Percentiles rank a stretch among this genome's conserved stretches.
These are phyloP conservation scores for Oryza rufipogon DNA, from an alignment of 176 grass and related monocot species.

Conservation along the genomic window DNA sequence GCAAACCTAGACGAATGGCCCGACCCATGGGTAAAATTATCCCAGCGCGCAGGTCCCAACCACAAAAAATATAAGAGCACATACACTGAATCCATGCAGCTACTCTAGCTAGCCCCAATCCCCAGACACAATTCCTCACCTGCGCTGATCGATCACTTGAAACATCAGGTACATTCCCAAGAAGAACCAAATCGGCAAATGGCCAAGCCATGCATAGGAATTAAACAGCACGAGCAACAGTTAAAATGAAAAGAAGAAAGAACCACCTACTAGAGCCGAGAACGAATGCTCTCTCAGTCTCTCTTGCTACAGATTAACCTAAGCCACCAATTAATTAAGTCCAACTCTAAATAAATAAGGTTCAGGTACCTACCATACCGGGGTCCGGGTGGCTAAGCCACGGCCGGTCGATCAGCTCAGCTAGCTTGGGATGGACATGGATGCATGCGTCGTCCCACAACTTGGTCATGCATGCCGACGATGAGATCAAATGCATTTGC, in stretches of 20 bases:
- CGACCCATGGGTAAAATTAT: slow-evolving; percentile 11
- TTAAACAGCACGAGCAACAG: slow-evolving; percentile 37
- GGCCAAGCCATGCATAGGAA: slow-evolving; percentile 37
- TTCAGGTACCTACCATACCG: slow-evolving; percentile 38
- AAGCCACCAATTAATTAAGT: slow-evolving; percentile 3
- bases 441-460: neutral
- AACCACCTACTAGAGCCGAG: slow-evolving; percentile 39
- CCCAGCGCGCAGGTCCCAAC: neutral
- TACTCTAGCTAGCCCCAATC: slow-evolving; percentile 21
- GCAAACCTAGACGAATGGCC: neutral
- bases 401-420: neutral
- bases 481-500: neutral
- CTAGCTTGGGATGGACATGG: slow-evolving; percentile 6
- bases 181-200: slow-evolving; percentile 48
- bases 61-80: slow-evolving; percentile 40
- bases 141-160: slow-evolving; percentile 9
- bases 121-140: slow-evolving; percentile 32
- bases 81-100: slow-evolving; percentile 42
- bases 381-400: neutral
- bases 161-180: slow-evolving; percentile 40
- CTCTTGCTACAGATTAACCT: slow-evolving; percentile 44
- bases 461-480: slow-evolving; percentile 6
- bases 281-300: slow-evolving; percentile 11
- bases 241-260: neutral
- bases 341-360: slow-evolving; percentile 22